Conservation (phyloP, 768 basidiomycete genomes). For the Hortiboletus flavorubellus region DNA sequence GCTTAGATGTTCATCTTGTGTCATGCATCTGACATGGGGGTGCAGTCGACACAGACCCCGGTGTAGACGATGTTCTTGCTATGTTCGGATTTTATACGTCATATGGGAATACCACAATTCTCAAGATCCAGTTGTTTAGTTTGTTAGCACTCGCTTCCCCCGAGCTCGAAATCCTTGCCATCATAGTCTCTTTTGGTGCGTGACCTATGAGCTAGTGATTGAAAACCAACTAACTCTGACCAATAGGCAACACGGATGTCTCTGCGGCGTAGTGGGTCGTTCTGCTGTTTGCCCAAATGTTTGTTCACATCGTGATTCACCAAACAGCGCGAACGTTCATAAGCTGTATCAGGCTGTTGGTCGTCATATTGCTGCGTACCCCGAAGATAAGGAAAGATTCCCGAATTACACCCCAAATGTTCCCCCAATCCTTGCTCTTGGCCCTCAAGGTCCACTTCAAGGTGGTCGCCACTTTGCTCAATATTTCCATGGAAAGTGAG, state of each 20-base stretch:
- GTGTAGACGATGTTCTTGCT: conserved; percentile 78
- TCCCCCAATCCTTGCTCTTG: conserved; percentile 64
- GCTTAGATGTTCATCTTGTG: conserved; percentile 16
- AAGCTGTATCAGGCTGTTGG: conserved; percentile 72
- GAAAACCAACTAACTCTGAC: not conserved
- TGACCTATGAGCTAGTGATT: not conserved
- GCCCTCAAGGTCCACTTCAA: conserved; percentile 61
- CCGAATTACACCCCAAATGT: conserved; percentile 50
- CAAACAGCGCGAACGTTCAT: conserved; percentile 61
- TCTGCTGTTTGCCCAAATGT: not conserved
- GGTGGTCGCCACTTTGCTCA: conserved; percentile 73
- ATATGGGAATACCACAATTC: not conserved
- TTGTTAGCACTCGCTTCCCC: conserved; percentile 79
- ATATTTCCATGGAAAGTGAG: conserved; percentile 81
- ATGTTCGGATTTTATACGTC: conserved; percentile 47
- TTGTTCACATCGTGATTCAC: not conserved
- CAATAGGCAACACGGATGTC: conserved; percentile 67
- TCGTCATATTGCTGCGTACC: conserved; percentile 52
- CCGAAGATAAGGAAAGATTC: conserved; percentile 53
- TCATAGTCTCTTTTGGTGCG: conserved; percentile 73
- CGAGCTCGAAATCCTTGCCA: conserved; percentile 76
- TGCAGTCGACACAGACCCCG: conserved; percentile 82
- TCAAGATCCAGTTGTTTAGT: conserved; percentile 35
- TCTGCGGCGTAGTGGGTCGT: conserved; percentile 53
- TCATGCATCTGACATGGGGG: conserved; percentile 1